Evolutionary conservation across 2,329 filamentous ascomycete genomes (phyloP).

Genomic region (Diaporthe caulivora): DNA sequence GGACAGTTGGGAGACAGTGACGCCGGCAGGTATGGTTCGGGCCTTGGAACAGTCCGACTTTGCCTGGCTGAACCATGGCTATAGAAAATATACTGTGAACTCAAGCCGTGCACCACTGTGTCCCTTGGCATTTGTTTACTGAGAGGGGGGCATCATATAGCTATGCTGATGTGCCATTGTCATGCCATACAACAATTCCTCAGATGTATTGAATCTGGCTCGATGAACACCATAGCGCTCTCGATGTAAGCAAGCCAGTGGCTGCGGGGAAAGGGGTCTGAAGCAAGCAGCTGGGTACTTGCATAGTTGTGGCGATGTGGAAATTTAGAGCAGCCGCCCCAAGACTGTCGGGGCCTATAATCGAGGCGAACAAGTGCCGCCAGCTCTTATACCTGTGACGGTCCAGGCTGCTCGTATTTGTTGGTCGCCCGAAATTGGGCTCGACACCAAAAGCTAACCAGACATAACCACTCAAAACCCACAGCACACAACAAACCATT

Average conservation of each 20-base stretch:
- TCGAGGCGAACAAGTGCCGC: conserved; percentile 17
- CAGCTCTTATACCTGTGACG: conserved; percentile 14
- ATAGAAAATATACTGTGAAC: background rate
- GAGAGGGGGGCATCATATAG: background rate
- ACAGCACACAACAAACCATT: background rate
- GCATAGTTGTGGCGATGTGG: conserved; percentile 15
- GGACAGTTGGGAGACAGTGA: background rate
- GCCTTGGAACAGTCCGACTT: background rate
- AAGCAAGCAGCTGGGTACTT: conserved; percentile 6
- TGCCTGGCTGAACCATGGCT: background rate
- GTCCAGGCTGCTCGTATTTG: conserved; percentile 29
- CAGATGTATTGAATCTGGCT: background rate
- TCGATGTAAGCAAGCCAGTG: background rate
- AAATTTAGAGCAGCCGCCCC: conserved; percentile 15
- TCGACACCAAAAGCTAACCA: background rate
- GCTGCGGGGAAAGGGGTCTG: background rate
- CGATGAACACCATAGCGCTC: background rate
- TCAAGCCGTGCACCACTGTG: background rate
- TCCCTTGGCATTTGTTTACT: background rate
- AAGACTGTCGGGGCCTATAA: background rate
- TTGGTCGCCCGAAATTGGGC: conserved; percentile 15
- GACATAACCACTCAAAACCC: background rate
- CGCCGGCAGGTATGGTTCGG: background rate
- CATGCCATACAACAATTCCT: background rate
- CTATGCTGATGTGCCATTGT: background rate